phyloP scores from a whole-genome alignment of 106 monocot species.

The Agapanthus africanus region DNA sequence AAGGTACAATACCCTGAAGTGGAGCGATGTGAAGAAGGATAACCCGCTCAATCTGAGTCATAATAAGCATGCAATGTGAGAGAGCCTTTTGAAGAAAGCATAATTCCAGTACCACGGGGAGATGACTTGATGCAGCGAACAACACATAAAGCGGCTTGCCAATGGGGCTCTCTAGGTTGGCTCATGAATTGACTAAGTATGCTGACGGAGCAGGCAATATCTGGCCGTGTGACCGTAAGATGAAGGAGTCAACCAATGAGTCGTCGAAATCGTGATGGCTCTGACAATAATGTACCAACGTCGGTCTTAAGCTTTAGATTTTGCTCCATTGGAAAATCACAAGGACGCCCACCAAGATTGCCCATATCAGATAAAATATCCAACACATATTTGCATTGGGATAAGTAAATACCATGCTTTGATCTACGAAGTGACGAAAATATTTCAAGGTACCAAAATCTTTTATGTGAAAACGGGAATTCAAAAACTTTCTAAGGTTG shows the following conservation, averaged over 20 bases:
- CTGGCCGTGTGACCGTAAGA: neutral
- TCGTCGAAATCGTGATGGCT: neutral
- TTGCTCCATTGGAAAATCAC: neutral
- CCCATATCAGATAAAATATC: neutral
- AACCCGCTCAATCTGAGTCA: conserved; percentile 2
- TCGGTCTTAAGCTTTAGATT: neutral
- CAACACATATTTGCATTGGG: neutral
- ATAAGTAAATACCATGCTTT: neutral
- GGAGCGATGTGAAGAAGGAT: neutral
- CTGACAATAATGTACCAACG: neutral
- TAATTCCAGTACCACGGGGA: neutral
- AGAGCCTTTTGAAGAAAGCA: neutral
- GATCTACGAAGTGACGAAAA: conserved; percentile 6
- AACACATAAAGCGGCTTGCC: neutral
- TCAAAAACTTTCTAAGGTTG: neutral
- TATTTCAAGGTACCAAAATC: neutral
- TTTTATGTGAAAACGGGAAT: neutral
- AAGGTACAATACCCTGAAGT: neutral
- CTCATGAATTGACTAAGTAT: neutral
- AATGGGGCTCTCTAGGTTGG: neutral
- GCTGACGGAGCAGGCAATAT: neutral
- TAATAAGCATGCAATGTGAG: neutral
- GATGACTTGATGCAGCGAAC: neutral
- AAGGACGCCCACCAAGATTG: neutral
- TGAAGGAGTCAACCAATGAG: neutral